phyloP scores from a whole-genome alignment of 2,329 filamentous ascomycete species.

The Colletotrichum sp. region DNA sequence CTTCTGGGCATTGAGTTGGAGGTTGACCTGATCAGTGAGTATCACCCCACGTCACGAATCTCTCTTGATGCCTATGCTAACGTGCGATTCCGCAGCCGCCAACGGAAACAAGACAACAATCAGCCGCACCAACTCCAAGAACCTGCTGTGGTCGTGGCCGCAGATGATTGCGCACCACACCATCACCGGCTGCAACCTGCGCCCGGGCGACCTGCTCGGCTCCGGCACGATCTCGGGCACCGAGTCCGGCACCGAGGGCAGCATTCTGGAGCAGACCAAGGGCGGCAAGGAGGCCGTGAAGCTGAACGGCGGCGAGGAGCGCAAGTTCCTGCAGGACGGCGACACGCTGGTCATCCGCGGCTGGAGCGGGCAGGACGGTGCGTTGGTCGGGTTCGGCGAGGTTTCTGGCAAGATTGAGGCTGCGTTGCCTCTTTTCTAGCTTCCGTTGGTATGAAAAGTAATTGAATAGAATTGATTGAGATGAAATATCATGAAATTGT shows the following conservation, averaged over 20 bases:
- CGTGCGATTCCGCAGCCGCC: constrained; percentile 25
- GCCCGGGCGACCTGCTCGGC: constrained; percentile 76
- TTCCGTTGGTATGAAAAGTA: not conserved
- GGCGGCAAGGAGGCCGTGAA: constrained; percentile 70
- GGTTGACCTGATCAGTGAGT: constrained; percentile 44
- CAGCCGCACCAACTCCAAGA: constrained; percentile 33
- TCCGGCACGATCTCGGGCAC: constrained; percentile 78
- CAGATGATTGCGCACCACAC: constrained; percentile 87
- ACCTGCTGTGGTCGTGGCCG: constrained; percentile 78
- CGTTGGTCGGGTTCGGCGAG: constrained; percentile 79
- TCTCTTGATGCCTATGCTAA: not conserved
- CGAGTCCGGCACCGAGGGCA: constrained; percentile 67
- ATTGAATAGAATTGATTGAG: not conserved
- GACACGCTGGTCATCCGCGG: constrained; percentile 73
- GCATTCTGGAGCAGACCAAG: constrained; percentile 74
- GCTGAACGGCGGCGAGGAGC: constrained; percentile 68
- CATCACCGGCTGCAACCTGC: constrained; percentile 77
- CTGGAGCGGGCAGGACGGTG: constrained; percentile 67
- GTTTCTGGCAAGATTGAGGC: constrained; percentile 66
- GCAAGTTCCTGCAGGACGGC: constrained; percentile 76
- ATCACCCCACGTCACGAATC: fast-evolving
- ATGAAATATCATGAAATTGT: not conserved
- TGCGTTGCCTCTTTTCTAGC: constrained; percentile 34
- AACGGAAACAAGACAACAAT: constrained; percentile 32
- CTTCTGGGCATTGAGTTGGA: constrained; percentile 42